Base-by-base conservation (phyloP, 108 stramenopile genomes). In the Stephanodiscus triporus region DNA sequence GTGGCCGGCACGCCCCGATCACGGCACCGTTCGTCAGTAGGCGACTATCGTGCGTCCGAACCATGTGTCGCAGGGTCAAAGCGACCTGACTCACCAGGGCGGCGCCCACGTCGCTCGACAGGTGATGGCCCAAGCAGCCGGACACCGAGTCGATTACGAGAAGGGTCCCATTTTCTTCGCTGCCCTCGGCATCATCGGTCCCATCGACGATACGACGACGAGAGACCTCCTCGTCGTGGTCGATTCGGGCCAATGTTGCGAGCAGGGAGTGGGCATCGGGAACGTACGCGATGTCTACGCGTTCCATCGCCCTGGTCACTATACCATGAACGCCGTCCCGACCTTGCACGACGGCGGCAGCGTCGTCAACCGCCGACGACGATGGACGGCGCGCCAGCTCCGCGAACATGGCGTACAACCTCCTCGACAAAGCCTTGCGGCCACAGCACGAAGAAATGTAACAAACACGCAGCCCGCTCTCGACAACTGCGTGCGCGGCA, bases 121-220 rank as follows among this genome's bases (percentile, higher is more conserved):
- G 27, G 62, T 81, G 71, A 56, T 76, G 73, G n/a, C 76, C 75
- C 26, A 84, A 47, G 60, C 80, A 81, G 3, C 71, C 76, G 13
- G 84, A 84, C n/a, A 73, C 68, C 8, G 80, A 81, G 47, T 84
- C 84, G 43, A 84, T 63, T 13, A 84, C 60, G 27, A 84, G n/a
- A 2, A 78, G 49, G 34, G 73, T 68, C 4, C 59, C 73, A 53
- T 24, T 56, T 9, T 23, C 17, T 30, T 54, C 47, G n/a, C 9
- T 22, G 7, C 43, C 42, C n/a, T 59, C 49, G 8, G n/a, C n/a
- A 24, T 38, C 10, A 30, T 42, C 59, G n/a, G n/a, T n/a, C 4
- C 9, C 37, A 19, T 61, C 60, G 30, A 37, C 22, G 36, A 23
- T 40, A 43, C 32, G 22, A 29, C 37, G 60, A 38, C 36, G 17